Conservation (phyloP, 306 rosid species). For the Dryas alaskensis region DNA sequence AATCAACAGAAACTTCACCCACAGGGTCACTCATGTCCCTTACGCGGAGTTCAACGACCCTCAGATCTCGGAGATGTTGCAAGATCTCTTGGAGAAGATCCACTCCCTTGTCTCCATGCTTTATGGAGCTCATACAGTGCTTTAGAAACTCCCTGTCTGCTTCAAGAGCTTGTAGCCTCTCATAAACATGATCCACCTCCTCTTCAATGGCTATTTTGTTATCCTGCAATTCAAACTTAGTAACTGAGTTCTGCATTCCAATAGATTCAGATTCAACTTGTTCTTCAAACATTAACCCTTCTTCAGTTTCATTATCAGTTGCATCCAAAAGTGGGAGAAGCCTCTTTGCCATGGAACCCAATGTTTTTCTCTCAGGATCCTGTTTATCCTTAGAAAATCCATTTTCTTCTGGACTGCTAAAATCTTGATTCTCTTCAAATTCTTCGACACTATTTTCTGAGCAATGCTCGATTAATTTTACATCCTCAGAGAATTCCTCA, state of each 20-base stretch:
- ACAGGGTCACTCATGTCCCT: conserved; percentile 36
- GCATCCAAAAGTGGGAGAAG: conserved; percentile 68
- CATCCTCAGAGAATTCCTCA: conserved; percentile 43
- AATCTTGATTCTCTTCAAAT: conserved; percentile 28
- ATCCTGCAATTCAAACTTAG: conserved; percentile 32
- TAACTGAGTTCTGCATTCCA: conserved; percentile 32
- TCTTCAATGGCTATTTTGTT: conserved; percentile 50
- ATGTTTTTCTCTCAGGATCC: conserved; percentile 29
- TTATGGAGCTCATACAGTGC: conserved; percentile 60
- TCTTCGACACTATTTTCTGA: conserved; percentile 21
- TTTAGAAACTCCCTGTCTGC: conserved; percentile 65
- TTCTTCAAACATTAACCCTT: conserved; percentile 24
- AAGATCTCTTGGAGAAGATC: conserved; percentile 71
- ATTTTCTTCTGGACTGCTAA: conserved; percentile 42
- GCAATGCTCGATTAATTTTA: conserved; percentile 19
- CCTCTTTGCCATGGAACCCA: conserved; percentile 59
- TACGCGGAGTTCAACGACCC: conserved; percentile 47
- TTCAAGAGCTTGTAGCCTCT: conserved; percentile 73
- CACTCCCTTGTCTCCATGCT: conserved; percentile 64
- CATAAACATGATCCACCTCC: conserved; percentile 77
- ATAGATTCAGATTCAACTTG: conserved; percentile 30
- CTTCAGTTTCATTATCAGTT: conserved; percentile 40
- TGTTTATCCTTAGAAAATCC: conserved; percentile 31
- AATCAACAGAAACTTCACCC: conserved; percentile 25
- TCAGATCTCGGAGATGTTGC: conserved; percentile 69